Evolutionary conservation across 805 yeast genomes (phyloP).

Genomic region (Candida taoyuanica): DNA sequence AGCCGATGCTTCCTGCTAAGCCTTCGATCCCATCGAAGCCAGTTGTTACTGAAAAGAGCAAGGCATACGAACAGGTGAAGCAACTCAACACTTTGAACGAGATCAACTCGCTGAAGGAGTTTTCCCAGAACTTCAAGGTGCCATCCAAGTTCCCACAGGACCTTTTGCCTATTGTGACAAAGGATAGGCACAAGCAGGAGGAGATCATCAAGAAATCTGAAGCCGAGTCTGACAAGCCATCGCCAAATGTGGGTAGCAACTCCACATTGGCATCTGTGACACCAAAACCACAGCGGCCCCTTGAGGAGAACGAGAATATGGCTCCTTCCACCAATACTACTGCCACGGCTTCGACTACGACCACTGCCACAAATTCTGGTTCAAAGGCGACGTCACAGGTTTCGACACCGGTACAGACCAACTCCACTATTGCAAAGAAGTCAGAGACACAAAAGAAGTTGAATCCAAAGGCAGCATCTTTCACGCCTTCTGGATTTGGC

Average conservation of each 20-base stretch:
- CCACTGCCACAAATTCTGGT: too few species aligned
- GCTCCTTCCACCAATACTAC: too few species aligned
- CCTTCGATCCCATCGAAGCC: slow-evolving; percentile 24
- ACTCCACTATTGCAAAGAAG: slow-evolving; percentile 4
- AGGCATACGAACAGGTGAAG: slow-evolving; percentile 16
- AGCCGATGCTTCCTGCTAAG: slow-evolving; percentile 29
- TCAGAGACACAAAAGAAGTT: slow-evolving; percentile 35
- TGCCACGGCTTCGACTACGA: too few species aligned
- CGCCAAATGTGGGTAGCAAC: slow-evolving; percentile 22
- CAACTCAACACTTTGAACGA: slow-evolving; percentile 54
- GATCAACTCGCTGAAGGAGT: slow-evolving; percentile 66
- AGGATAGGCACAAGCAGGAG: slow-evolving; percentile 61
- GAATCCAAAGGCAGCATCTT: slow-evolving; percentile 58
- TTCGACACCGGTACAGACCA: too few species aligned
- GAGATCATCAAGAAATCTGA: slow-evolving; percentile 41
- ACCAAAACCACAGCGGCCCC: slow-evolving; percentile 1
- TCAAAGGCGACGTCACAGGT: too few species aligned
- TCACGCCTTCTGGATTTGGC: slow-evolving; percentile 9
- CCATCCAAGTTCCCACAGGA: slow-evolving; percentile 48
- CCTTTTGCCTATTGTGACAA: slow-evolving; percentile 62
- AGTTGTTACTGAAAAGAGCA: slow-evolving; percentile 4
- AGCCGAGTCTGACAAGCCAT: slow-evolving; percentile 4
- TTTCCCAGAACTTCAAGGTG: slow-evolving; percentile 77
- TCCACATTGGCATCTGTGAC: slow-evolving; percentile 3
- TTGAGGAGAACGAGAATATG: too few species aligned